Evolutionary conservation across 306 rosid species (phyloP), one percentile per base, ranked within the genome.

Genomic region (Sicyos baderoa): DNA sequence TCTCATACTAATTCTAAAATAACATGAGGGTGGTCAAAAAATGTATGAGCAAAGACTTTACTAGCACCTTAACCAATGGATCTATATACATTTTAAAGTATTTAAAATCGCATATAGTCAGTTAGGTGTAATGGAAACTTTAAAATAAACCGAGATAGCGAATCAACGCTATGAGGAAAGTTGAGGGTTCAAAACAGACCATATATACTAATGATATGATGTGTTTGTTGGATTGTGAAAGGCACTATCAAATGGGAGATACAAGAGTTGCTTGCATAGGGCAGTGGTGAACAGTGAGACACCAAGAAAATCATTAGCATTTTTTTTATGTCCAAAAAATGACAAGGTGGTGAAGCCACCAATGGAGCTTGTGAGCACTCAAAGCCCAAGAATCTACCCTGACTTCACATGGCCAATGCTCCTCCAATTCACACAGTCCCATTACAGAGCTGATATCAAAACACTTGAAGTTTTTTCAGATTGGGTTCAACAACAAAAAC

Each of bases 331-430:
- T 74, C 99, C 99, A 21, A 84, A 74, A 78, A 71, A 82, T 59
- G 96, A 88, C 61, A 90, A 84, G 72, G 89, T 94, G 83, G 92
- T 94, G 9, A 80, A 73, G 42, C 95, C 97, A 71, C 99, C 99
- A 16, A 73, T 75, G 52, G 89, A 80, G 65, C 74, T 94, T 73
- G 91, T 90, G 85, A 84, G 80, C 70, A 78, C 72, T 51, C 27
- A 57, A 67, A 77, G 50, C n/a, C 86, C 91, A 54, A 78, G 97
- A 65, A 8, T 79, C 2, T 94, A 88, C 75, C 99, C 95, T n/a
- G 95, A 94, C 82, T 94, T 94, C 73, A 90, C 99, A 57, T 94
- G 99, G 99, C 86, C 95, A 44, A 83, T 83, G 87, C 76, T 94
- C 13, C 88, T 79, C 18, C 95, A 88, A 54, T 88, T 94, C 74